These are phyloP conservation scores for Botrytis cinerea DNA, from an alignment of 2,329 filamentous ascomycete species.

Conservation along the genomic window DNA sequence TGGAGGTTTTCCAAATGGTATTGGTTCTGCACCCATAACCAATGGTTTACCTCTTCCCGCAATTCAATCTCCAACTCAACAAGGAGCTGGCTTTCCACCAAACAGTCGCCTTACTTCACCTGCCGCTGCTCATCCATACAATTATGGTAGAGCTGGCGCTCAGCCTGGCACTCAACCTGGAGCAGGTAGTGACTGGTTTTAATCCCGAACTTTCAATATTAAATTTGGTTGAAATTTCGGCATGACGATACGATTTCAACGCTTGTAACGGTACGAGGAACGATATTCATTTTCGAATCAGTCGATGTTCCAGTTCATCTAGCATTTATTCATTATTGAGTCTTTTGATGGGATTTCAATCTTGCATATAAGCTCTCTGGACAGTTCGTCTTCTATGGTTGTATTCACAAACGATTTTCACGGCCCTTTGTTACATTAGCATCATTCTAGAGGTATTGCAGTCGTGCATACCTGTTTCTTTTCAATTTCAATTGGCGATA, in stretches of 20 bases:
- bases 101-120: conserved; percentile 35
- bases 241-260: conserved; percentile 43
- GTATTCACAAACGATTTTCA: conserved; percentile 43
- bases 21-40: conserved; percentile 27
- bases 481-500: conserved; percentile 35
- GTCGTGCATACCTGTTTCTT: conserved; percentile 31
- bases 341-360: conserved; percentile 9
- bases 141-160: conserved; percentile 36
- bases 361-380: conserved; percentile 16
- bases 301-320: conserved; percentile 32
- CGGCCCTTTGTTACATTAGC: conserved; percentile 43
- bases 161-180: conserved; percentile 36
- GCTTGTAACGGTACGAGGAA: conserved; percentile 44
- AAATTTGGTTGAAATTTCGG: conserved; percentile 28
- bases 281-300: conserved; percentile 39
- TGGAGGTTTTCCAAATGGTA: conserved; percentile 38
- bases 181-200: conserved; percentile 41
- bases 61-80: conserved; percentile 29
- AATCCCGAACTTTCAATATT: conserved; percentile 26
- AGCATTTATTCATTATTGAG: conserved; percentile 22
- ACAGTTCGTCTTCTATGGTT: conserved; percentile 34
- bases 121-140: conserved; percentile 34
- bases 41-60: conserved; percentile 32
- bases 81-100: conserved; percentile 32
- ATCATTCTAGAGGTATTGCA: conserved; percentile 32